Evolutionary conservation across 331 rosid species (phyloP), one percentile per base, ranked within the genome.

Genomic region (Quercus lobata): DNA sequence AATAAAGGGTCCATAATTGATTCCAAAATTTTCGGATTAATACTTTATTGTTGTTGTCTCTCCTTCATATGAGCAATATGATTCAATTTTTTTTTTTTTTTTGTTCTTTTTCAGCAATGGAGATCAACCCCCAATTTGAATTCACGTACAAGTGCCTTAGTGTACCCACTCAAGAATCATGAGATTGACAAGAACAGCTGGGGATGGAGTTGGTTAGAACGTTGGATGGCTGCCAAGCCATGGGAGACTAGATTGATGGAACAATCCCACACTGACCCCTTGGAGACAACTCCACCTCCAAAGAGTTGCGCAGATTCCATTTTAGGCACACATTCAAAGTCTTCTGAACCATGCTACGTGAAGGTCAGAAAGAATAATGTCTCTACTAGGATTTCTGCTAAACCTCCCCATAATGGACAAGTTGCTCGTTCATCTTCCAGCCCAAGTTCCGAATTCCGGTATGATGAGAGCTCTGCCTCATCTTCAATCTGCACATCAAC

Each of bases 171-270:
- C 58, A 89, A 85, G 81, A 84, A 84, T 44, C 79, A 84, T 9
- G 90, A 91, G 75, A 71, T 83, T 8, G 92, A 89, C 83, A 93
- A 88, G 87, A 85, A 82, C 35, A 93, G 88, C 72, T 83, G 90
- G 88, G 99, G 99, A 66, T 96, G 99, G 99, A 96, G 91, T 70
- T 96, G 99, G 99, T 86, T 96, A 84, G 98, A 96, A 82, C 90
- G 99, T 18, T 96, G 99, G 99, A 96, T 96, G 99, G 93, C 98
- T 44, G 99, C 98, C 4, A 96, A 93, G 85, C 99, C 99, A 3
- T 96, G 99, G 99, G 99, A 96, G 81, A 87, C 89, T 56, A 90
- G 98, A 81, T 84, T 96, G 73, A 96, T 93, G 97, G 98, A 93
- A 83, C 89, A 96, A 76, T 88, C 92, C 30, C 91, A 84, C 3